Conservation (phyloP, 805 yeast genomes). For the Ogataea neopini region DNA sequence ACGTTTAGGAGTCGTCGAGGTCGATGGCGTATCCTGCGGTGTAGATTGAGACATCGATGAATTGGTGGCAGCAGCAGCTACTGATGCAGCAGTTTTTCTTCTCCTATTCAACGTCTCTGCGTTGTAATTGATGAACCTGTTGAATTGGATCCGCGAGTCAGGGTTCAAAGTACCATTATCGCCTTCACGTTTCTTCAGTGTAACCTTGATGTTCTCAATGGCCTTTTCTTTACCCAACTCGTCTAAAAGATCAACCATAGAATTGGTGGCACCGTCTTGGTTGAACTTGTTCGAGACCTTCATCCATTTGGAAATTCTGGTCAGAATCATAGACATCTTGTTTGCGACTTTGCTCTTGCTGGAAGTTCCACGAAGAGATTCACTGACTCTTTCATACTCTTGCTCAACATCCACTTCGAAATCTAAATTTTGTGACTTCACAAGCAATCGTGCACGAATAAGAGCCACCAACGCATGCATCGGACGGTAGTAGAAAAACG, state of each 20-base stretch:
- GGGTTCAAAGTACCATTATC: constrained; percentile 31
- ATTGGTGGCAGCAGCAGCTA: background rate
- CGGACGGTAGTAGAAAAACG: constrained; percentile 54
- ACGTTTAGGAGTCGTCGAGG: constrained; percentile 3
- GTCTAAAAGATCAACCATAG: constrained; percentile 52
- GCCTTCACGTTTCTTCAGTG: constrained; percentile 27
- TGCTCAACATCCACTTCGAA: constrained; percentile 36
- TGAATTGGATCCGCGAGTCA: constrained; percentile 33
- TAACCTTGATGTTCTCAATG: constrained; percentile 36
- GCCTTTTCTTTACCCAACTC: constrained; percentile 54
- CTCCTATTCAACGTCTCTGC: constrained; percentile 21
- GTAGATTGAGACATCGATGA: background rate
- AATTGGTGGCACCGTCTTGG: constrained; percentile 53
- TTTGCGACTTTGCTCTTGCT: constrained; percentile 34
- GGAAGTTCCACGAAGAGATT: constrained; percentile 26
- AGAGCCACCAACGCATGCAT: constrained; percentile 52
- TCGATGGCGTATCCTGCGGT: background rate
- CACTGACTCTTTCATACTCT: constrained; percentile 31
- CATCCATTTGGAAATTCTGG: constrained; percentile 42
- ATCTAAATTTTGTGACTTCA: constrained; percentile 42
- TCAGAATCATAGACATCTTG: constrained; percentile 37
- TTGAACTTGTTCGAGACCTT: constrained; percentile 39
- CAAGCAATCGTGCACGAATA: constrained; percentile 46
- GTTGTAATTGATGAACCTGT: constrained; percentile 30
- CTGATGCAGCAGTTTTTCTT: background rate